Evolutionary conservation across 352 stramenopile species (phyloP), one percentile per base, ranked within the genome.

Genomic region (Phytophthora aleatoria): DNA sequence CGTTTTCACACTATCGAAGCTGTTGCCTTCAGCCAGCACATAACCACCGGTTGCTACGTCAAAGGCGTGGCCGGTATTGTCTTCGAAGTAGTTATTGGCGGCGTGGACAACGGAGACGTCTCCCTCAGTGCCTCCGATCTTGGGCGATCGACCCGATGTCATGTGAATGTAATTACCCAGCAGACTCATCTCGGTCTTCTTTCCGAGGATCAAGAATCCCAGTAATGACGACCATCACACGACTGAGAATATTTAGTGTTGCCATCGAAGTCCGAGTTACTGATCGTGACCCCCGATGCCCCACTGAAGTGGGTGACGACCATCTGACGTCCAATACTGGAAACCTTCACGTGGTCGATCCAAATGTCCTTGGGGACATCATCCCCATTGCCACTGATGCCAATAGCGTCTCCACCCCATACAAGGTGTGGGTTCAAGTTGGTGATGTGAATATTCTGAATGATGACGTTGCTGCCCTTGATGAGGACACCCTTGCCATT

Each of bases 301-400:
- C 74, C 62, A 24, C 64, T 69, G 11, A 50, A 48, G 49, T 67
- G 61, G 13, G 61, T 73, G 2, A 71, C 67, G 11, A 86, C 13
- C 72, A 87, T 83, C 36, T 87, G 67, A 6, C 74, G 69, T 10
- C 73, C 74, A 20, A 82, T 43, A 9, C 50, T 59, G 4, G 66
- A 77, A 35, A 84, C 56, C 41, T 83, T 83, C 53, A 86, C 54
- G 62, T 87, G 78, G 48, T 85, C 71, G 31, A 85, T 66, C 75
- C 75, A 87, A 44, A 83, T 49, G 13, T 73, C 68, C 30, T 80
- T 69, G 0, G 71, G 10, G 2, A 39, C 57, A 28, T 58, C 61
- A 33, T 59, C 62, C 26, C 57, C 43, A 33, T 69, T 71, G 11
- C 63, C 54, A 24, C 69, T 66, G n/a, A 74, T 66, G 45, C 66